phyloP scores from a whole-genome alignment of 2,329 filamentous ascomycete species.

The Pestalotiopsis sp. region DNA sequence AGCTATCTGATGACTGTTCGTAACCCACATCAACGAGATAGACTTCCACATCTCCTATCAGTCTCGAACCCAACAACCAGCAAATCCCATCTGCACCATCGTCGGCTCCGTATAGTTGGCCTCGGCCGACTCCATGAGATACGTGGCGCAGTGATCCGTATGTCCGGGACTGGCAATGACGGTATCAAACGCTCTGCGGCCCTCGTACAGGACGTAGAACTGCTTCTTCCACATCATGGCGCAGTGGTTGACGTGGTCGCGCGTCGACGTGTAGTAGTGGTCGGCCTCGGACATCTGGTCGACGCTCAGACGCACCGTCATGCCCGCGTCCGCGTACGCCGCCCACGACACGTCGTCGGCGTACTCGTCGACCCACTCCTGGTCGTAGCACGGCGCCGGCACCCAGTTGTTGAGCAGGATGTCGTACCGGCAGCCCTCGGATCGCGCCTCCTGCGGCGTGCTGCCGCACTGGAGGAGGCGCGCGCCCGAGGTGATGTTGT shows the following conservation, averaged over 20 bases:
- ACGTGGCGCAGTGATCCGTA: slow-evolving; percentile 30
- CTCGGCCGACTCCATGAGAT: slow-evolving; percentile 26
- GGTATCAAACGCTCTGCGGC: slow-evolving; percentile 22
- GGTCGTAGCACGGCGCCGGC: slow-evolving; percentile 22
- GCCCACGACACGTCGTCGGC: slow-evolving; percentile 26
- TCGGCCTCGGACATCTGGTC: slow-evolving; percentile 24
- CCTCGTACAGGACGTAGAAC: slow-evolving; percentile 25
- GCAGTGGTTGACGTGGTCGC: slow-evolving; percentile 31
- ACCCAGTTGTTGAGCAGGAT: slow-evolving; percentile 29
- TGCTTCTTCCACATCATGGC: slow-evolving; percentile 29
- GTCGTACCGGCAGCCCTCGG: slow-evolving; percentile 25
- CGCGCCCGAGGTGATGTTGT: slow-evolving; percentile 23
- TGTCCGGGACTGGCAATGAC: slow-evolving; percentile 25
- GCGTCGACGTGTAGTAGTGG: slow-evolving; percentile 24
- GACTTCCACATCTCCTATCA: background rate
- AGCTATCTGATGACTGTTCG: too few relatives aligned
- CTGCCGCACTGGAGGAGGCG: slow-evolving; percentile 22
- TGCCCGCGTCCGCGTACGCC: slow-evolving; percentile 24
- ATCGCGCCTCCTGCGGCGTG: slow-evolving; percentile 20
- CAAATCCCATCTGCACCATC: slow-evolving; percentile 14
- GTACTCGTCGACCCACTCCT: slow-evolving; percentile 27
- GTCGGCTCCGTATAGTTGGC: slow-evolving; percentile 19
- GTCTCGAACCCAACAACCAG: slow-evolving; percentile 9
- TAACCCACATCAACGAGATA: too few relatives aligned
- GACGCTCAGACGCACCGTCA: slow-evolving; percentile 21